Conservation (phyloP, 75 land plant species). For the Cunninghamia lanceolata region DNA sequence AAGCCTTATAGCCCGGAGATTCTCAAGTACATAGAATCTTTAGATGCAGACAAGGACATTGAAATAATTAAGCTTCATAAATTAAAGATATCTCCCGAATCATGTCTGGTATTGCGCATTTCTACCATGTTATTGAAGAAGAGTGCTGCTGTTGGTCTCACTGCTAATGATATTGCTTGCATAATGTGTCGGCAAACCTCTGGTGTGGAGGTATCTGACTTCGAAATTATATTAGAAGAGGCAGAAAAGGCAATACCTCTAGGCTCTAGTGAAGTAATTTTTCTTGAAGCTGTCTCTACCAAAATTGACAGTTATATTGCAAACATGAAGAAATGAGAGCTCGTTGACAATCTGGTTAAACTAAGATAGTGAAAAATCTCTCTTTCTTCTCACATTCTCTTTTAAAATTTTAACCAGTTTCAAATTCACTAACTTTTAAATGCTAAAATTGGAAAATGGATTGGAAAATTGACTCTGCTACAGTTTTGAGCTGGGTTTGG, state of each 20-base stretch:
- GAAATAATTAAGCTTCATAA: constrained; percentile 65
- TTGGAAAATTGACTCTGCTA: too few species aligned
- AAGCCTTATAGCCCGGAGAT: constrained; percentile 42
- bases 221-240: constrained; percentile 74
- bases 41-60: constrained; percentile 82
- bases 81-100: constrained; percentile 52
- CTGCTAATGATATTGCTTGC: constrained; percentile 73
- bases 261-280: background rate
- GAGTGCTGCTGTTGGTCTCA: constrained; percentile 78
- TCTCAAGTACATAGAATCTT: constrained; percentile 64
- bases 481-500: too few species aligned
- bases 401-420: too few species aligned
- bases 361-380: too few species aligned
- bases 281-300: background rate
- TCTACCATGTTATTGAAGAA: constrained; percentile 95
- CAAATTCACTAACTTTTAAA: too few species aligned
- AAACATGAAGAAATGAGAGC: background rate
- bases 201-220: constrained; percentile 41
- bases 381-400: background rate
- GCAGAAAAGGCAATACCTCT: constrained; percentile 17
- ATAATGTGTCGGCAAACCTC: constrained; percentile 77
- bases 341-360: background rate
- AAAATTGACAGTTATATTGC: background rate
- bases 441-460: too few species aligned
- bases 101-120: constrained; percentile 64